Conservation (phyloP, 2,329 filamentous ascomycete species). For the Alternaria brassicae region DNA sequence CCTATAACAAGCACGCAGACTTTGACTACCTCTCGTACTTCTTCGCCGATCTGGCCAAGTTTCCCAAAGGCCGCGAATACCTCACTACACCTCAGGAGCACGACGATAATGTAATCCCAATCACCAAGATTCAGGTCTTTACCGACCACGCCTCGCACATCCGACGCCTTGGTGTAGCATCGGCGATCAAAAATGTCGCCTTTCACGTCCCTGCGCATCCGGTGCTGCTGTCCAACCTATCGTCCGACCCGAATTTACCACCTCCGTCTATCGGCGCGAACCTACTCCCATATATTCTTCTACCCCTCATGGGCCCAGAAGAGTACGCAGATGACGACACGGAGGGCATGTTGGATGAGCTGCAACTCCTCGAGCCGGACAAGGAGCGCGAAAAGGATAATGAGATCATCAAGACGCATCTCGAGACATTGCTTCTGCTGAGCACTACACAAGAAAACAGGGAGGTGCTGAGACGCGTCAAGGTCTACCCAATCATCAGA, state of each 20-base stretch:
- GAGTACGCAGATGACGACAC: slow-evolving; percentile 88
- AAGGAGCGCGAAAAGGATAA: slow-evolving; percentile 82
- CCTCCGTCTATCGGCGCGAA: slow-evolving; percentile 72
- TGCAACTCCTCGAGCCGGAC: slow-evolving; percentile 87
- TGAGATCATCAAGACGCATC: slow-evolving; percentile 81
- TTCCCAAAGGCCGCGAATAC: slow-evolving; percentile 75
- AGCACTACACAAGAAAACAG: slow-evolving; percentile 79
- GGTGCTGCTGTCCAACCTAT: slow-evolving; percentile 64
- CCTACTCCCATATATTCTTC: slow-evolving; percentile 84
- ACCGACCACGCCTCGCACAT: slow-evolving; percentile 87
- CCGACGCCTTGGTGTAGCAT: slow-evolving; percentile 90
- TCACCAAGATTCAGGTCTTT: slow-evolving; percentile 92
- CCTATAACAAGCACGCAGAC: slow-evolving; percentile 83
- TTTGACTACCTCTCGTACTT: slow-evolving; percentile 95
- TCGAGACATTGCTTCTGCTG: slow-evolving; percentile 86
- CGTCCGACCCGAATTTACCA: slow-evolving; percentile 39
- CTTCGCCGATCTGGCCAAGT: slow-evolving; percentile 88
- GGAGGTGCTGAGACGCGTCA: slow-evolving; percentile 74
- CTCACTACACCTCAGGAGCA: slow-evolving; percentile 77
- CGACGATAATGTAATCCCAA: slow-evolving; percentile 78
- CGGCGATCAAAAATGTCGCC: slow-evolving; percentile 90
- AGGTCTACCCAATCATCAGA: slow-evolving; percentile 87
- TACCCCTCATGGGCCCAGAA: slow-evolving; percentile 87
- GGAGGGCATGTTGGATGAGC: slow-evolving; percentile 83
- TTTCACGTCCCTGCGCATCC: slow-evolving; percentile 81